Evolutionary conservation across 1,284 basidiomycete genomes (phyloP), one percentile per base, ranked within the genome.

Genomic region (Flammula alnicola): DNA sequence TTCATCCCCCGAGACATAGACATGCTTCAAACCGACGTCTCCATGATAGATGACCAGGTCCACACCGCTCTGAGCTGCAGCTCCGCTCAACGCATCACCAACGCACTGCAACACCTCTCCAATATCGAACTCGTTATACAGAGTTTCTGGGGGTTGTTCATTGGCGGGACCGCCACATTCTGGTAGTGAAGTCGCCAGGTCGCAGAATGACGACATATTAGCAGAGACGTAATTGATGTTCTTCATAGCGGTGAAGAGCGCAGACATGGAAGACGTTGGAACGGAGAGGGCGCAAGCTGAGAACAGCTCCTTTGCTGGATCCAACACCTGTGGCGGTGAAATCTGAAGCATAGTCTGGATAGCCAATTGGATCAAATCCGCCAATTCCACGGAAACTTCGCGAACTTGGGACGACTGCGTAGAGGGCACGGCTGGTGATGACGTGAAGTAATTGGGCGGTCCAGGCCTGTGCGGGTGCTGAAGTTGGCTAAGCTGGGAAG

Each of bases 221-320:
- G 90, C 89, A 1, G 90, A 90, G 59, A 95, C 81, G 63, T 91
- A 95, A 66, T 95, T 95, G 55, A 96, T 80, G 55, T 88, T 90
- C 70, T 92, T 91, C 89, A 95, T 91, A 23, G 87, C 82, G 3
- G 91, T 91, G 63, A 95, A 81, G 64, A 96, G 79, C 17, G 91
- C 90, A n/a, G 90, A 88, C 65, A 96, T 78, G 52, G 87, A 91
- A 1, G 93, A 83, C 0, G 89, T 90, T 3, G 93, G 93, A 39
- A 95, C 79, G 27, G 91, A 86, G 12, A 95, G 70, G 0, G 92
- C 81, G 66, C 91, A 95, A 22, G 90, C 88, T 2, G 93, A 87
- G 63, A 93, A 91, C 64, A 94, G 92, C 64, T 95, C 93, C 65
- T 91, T 94, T 4, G 87, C 86, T n/a, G 89, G 84, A 63, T 95